Evolutionary conservation across 169 alveolate species (phyloP), one percentile per base, ranked within the genome.

Genomic region (Plasmodium gonderi): DNA sequence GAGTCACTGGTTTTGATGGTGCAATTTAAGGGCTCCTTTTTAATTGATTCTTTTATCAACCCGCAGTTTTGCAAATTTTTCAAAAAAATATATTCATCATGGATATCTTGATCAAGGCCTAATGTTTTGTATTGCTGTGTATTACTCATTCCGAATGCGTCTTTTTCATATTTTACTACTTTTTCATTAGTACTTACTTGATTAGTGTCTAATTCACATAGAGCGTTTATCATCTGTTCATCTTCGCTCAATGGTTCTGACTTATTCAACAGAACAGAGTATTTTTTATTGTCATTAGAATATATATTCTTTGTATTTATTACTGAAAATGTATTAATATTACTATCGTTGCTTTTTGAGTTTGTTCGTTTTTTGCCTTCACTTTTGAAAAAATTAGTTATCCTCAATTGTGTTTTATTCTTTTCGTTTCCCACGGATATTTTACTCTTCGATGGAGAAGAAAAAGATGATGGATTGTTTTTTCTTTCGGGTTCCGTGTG

Each of bases 361-460:
- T 60, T 60, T 3, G 72, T n/a, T 60, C 14, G 23, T 51, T 79
- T 40, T 65, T 65, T 47, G 44, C 40, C 33, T 54, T 45, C 33
- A 17, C 60, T 74, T 83, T 83, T 83, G 64, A 83, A 83, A 72
- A 83, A 83, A 42, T 17, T 83, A 20, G 92, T 72, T 31, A 83
- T 83, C 45, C 77, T 14, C 26, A 83, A 72, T 72, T 83, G 92
- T n/a, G 20, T 74, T 26, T 29, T 83, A 76, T 9, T 6, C 14
- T 31, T 83, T 44, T 20, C 82, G 23, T 14, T 17, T 60, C 33
- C 64, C 23, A 26, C 38, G 31, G 75, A 68, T 1, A 36, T 8
- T 51, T 72, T 83, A 69, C 76, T 47, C 64, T 40, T 83, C 36
- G 3, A 1, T 31, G 82, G 42, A 23, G 77, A 29, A 26, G 51